phyloP scores from a whole-genome alignment of 1,139 yeast genomes.

The Taphrina confusa region DNA sequence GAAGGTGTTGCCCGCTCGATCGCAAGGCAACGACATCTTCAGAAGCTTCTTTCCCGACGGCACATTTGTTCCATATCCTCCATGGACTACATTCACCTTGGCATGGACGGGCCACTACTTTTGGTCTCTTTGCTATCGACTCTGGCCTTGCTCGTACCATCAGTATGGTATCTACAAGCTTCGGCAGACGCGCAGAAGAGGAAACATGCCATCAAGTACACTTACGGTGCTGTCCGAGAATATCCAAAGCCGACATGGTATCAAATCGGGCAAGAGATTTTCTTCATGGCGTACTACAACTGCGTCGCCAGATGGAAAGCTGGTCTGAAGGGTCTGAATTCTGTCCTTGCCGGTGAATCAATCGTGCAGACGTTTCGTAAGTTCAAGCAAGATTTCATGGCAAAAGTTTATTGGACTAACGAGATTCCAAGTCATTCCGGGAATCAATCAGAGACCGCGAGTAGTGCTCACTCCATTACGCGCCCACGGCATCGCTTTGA shows the following conservation, averaged over 20 bases:
- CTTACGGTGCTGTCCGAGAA: slow-evolving; percentile 30
- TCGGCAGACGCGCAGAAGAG: slow-evolving; percentile 8
- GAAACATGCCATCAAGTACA: slow-evolving; percentile 13
- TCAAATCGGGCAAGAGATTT: slow-evolving; percentile 17
- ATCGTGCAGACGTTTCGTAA: slow-evolving; percentile 21
- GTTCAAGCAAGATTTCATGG: no score
- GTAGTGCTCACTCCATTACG: slow-evolving; percentile 24
- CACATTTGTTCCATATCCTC: no score
- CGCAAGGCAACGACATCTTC: no score
- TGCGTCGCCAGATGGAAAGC: slow-evolving; percentile 9
- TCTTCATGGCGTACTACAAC: slow-evolving; percentile 17
- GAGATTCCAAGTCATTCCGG: slow-evolving; percentile 26
- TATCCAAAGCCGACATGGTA: slow-evolving; percentile 21
- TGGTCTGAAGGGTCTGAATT: neutral
- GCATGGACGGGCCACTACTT: neutral
- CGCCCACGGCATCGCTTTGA: slow-evolving; percentile 27
- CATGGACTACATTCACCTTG: no score
- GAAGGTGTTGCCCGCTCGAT: no score
- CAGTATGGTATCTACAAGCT: neutral
- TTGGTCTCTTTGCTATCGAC: neutral
- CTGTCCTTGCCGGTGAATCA: slow-evolving; percentile 12
- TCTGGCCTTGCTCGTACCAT: neutral
- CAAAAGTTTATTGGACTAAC: no score
- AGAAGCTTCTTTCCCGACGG: no score
- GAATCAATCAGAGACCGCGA: slow-evolving; percentile 18